phyloP scores from a whole-genome alignment of 176 grass and related monocot genomes.

The Oryza australiensis region DNA sequence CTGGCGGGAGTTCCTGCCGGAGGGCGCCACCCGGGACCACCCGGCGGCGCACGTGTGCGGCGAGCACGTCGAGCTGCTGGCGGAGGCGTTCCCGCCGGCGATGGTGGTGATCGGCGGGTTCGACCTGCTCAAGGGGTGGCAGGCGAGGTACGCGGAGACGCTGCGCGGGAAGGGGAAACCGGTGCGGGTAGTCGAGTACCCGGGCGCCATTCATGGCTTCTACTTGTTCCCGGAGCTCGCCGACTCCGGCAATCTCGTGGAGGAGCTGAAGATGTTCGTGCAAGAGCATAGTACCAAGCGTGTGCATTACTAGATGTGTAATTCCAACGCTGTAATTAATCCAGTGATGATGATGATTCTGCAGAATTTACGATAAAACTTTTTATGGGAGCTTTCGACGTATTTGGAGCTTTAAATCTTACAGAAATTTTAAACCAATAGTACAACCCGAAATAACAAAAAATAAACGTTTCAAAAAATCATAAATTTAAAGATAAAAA shows the following conservation, averaged over 20 bases:
- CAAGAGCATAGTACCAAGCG: neutral
- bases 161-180: conserved; percentile 25
- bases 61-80: conserved; percentile 14
- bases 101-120: conserved; percentile 49
- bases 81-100: conserved; percentile 47
- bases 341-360: no score
- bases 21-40: conserved; percentile 42
- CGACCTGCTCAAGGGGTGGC: conserved; percentile 59
- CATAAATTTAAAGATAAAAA: no score
- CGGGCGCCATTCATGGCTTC: conserved; percentile 44
- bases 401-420: no score
- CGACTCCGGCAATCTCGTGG: conserved; percentile 24
- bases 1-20: conserved; percentile 46
- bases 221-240: conserved; percentile 29
- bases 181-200: conserved; percentile 33
- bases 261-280: conserved; percentile 47
- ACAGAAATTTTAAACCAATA: no score
- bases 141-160: conserved; percentile 48
- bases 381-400: no score
- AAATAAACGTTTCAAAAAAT: no score
- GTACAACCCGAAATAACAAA: no score
- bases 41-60: conserved; percentile 8
- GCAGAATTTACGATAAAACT: no score
- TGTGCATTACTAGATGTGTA: neutral
- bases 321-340: no score